Percentiles rank a stretch among this genome's conserved stretches.
Evolutionary conservation across 225 moss, liverwort and hornwort genomes (phyloP).

Genomic region (Pleurozium schreberi): DNA sequence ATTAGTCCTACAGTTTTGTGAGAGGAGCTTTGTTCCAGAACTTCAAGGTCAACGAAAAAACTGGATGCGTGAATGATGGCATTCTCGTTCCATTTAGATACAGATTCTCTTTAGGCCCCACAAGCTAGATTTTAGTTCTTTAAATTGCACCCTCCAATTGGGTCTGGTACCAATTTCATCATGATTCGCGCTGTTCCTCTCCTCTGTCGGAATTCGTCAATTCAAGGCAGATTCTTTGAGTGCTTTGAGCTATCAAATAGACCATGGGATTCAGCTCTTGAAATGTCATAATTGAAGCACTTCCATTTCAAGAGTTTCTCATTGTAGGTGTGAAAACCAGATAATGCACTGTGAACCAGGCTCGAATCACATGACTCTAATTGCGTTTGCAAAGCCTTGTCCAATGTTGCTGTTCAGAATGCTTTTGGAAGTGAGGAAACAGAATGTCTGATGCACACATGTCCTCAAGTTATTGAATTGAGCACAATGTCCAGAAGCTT

Average conservation of each 20-base stretch:
- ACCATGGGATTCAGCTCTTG: neutral
- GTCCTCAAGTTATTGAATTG: neutral
- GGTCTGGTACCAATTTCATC: neutral
- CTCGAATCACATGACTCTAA: neutral
- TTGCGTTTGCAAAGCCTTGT: neutral
- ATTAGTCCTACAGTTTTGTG: neutral
- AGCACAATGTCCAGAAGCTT: neutral
- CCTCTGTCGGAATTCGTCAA: neutral
- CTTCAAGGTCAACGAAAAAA: neutral
- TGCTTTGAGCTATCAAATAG: neutral
- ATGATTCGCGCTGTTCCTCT: neutral
- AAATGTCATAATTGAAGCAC: neutral
- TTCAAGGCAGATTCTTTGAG: neutral
- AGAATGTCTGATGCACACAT: neutral
- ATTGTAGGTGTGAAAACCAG: neutral
- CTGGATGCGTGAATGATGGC: neutral
- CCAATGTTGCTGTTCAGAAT: neutral
- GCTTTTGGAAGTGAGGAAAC: neutral
- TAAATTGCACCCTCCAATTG: neutral
- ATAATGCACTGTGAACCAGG: neutral
- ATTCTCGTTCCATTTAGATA: neutral
- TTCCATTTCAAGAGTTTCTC: neutral
- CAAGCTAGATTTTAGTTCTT: neutral
- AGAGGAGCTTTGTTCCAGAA: neutral
- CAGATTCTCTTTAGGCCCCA: neutral